Conservation (phyloP, 805 yeast genomes). For the Wickerhamiella domercqiae region DNA sequence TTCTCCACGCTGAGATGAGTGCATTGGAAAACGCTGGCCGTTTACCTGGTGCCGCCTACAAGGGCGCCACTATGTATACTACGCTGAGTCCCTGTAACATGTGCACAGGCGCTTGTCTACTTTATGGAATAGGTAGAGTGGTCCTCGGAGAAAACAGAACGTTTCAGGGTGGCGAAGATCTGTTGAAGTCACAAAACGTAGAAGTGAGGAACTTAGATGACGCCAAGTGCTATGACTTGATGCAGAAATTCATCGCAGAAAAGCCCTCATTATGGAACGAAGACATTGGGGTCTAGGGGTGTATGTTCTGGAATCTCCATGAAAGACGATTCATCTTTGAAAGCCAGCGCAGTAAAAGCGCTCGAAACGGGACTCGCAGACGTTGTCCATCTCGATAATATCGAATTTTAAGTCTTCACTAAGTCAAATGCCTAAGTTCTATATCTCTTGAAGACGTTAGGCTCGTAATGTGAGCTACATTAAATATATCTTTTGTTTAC, state of each 20-base stretch:
- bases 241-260: conserved; percentile 60
- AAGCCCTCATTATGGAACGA: conserved; percentile 27
- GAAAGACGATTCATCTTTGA: too few species aligned
- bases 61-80: conserved; percentile 79
- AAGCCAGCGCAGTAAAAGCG: too few species aligned
- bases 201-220: conserved; percentile 24
- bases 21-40: conserved; percentile 86
- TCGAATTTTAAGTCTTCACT: too few species aligned
- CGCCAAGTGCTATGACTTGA: conserved; percentile 34
- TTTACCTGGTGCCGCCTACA: conserved; percentile 61
- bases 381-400: too few species aligned
- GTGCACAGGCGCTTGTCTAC: conserved; percentile 87
- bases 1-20: conserved; percentile 83
- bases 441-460: too few species aligned
- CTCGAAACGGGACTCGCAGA: too few species aligned
- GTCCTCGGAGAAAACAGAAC: conserved; percentile 82
- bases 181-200: conserved; percentile 49
- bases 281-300: conserved; percentile 22
- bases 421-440: too few species aligned
- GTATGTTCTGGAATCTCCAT: neutral
- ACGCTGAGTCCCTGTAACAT: conserved; percentile 86
- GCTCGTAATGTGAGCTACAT: too few species aligned
- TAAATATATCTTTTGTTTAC: too few species aligned
- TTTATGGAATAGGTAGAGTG: conserved; percentile 77
- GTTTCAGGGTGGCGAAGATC: conserved; percentile 71